phyloP scores from a whole-genome alignment of 176 grass and related monocot genomes.

The Zoysia japonica region DNA sequence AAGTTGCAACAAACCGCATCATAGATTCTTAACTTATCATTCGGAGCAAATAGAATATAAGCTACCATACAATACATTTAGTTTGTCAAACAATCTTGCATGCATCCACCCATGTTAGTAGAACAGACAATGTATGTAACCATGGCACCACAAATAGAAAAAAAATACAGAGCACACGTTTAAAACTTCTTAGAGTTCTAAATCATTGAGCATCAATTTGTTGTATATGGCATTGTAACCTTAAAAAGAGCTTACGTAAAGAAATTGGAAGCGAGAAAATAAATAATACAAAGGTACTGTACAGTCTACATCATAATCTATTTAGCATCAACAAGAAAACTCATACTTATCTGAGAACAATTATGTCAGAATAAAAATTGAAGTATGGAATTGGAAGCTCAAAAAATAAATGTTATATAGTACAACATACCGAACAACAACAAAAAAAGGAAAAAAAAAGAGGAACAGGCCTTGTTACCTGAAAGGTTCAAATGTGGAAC shows the following conservation, averaged over 20 bases:
- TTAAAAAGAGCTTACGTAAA: background rate
- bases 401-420: background rate
- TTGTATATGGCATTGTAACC: background rate
- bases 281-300: background rate
- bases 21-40: slow-evolving; percentile 1
- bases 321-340: background rate
- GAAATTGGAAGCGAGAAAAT: slow-evolving; percentile 13
- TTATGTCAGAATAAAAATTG: background rate
- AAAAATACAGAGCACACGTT: background rate
- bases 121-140: slow-evolving; percentile 11
- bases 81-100: background rate
- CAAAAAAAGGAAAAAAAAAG: background rate
- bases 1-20: background rate
- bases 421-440: background rate
- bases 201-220: slow-evolving; percentile 2
- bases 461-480: slow-evolving; percentile 42
- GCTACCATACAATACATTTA: background rate
- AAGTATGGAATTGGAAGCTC: background rate
- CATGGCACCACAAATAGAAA: background rate
- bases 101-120: background rate
- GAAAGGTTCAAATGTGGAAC: slow-evolving; percentile 86
- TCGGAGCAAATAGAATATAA: slow-evolving; percentile 19
- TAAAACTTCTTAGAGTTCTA: background rate
- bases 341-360: background rate
- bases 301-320: slow-evolving; percentile 1